Evolutionary conservation across 2,329 filamentous ascomycete genomes (phyloP).

Genomic region (Cercospora sojina): DNA sequence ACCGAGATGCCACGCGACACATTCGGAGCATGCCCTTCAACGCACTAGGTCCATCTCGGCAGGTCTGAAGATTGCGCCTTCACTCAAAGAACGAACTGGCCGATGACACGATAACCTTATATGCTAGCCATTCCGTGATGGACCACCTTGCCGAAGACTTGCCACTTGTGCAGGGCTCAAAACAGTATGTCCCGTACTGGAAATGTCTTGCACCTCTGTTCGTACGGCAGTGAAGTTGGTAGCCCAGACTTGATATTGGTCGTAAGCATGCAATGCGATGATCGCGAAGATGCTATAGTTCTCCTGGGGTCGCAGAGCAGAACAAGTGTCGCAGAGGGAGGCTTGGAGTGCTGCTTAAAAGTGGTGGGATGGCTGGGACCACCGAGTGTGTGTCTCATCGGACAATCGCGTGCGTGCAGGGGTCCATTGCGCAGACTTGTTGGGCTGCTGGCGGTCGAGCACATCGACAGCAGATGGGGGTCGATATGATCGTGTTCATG

Average conservation of each 20-base stretch:
- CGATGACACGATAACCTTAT: background rate
- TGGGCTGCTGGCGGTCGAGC: background rate
- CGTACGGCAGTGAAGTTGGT: background rate
- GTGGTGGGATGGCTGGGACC: background rate
- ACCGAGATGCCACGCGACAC: background rate
- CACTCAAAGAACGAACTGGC: background rate
- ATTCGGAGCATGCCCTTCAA: background rate
- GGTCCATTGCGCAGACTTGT: background rate
- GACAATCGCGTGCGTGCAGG: background rate
- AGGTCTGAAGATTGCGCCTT: background rate
- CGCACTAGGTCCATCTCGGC: background rate
- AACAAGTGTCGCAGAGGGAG: background rate
- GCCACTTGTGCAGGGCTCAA: background rate
- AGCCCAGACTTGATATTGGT: background rate
- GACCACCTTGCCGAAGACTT: background rate
- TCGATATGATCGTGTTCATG: background rate
- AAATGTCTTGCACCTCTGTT: background rate
- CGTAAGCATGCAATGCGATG: background rate
- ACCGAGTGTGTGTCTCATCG: background rate
- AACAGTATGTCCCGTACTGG: too few species aligned
- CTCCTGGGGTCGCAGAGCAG: background rate
- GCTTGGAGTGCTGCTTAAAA: background rate
- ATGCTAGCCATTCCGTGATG: background rate
- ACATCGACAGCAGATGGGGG: background rate
- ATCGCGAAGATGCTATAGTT: background rate